These are phyloP conservation scores for Coemansia sp. DNA, from an alignment of 192 early-diverging fungal species.

Conservation along the genomic window DNA sequence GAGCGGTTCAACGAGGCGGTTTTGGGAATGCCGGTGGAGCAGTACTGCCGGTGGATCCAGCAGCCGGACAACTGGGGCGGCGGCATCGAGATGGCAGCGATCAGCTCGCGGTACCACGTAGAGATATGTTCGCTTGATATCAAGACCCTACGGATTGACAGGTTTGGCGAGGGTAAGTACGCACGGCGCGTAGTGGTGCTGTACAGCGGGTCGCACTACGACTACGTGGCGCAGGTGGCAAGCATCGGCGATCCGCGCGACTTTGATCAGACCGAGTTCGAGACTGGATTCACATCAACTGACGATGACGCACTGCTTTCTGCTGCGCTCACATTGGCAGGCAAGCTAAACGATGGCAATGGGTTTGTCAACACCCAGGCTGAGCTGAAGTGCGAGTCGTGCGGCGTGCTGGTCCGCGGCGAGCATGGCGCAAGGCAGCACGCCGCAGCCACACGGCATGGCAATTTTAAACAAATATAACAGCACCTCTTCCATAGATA, in stretches of 20 bases:
- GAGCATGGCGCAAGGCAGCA: constrained; percentile 16
- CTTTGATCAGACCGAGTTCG: constrained; percentile 66
- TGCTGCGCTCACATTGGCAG: constrained; percentile 24
- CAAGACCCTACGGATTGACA: constrained; percentile 54
- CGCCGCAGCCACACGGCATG: constrained; percentile 7
- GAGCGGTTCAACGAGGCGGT: constrained; percentile 56
- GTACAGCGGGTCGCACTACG: constrained; percentile 69
- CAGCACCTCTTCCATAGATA: no score
- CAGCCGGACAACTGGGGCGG: constrained; percentile 63
- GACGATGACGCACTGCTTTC: constrained; percentile 16
- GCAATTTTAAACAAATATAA: constrained; percentile 7
- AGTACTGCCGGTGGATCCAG: constrained; percentile 63
- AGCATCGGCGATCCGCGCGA: constrained; percentile 34
- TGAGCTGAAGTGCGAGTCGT: constrained; percentile 20
- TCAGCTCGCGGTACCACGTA: constrained; percentile 53
- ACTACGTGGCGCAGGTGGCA: constrained; percentile 61
- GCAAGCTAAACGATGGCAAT: not conserved
- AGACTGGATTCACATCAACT: constrained; percentile 10
- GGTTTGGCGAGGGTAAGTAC: constrained; percentile 62
- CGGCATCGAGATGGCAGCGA: constrained; percentile 58
- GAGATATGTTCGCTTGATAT: constrained; percentile 71
- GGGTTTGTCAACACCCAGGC: constrained; percentile 1
- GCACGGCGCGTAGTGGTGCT: constrained; percentile 50
- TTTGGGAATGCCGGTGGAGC: constrained; percentile 46
- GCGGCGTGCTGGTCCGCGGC: constrained; percentile 11